Conservation (phyloP, 306 rosid species). For the Styphnolobium japonicum region DNA sequence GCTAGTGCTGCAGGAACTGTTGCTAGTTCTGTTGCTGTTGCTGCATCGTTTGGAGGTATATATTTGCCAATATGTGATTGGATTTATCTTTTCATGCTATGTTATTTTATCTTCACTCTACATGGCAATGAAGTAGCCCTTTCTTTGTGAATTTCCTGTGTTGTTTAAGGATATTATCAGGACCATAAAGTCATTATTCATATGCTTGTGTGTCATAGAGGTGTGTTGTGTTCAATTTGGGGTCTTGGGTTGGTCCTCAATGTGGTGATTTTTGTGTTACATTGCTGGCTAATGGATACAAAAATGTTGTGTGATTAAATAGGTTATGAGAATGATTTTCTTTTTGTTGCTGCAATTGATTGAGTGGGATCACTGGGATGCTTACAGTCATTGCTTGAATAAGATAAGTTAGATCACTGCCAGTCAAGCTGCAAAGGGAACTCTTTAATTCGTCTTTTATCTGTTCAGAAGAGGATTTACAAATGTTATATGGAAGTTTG, state of each 20-base stretch:
- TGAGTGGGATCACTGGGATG: slow-evolving; percentile 15
- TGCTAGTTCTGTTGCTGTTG: slow-evolving; percentile 94
- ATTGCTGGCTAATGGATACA: background rate
- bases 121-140: background rate
- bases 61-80: slow-evolving; percentile 23
- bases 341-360: slow-evolving; percentile 18
- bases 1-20: slow-evolving; percentile 97
- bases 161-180: slow-evolving; percentile 8
- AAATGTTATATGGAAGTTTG: background rate
- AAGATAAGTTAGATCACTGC: slow-evolving; percentile 9
- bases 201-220: background rate
- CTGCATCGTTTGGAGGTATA: slow-evolving; percentile 95
- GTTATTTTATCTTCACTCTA: background rate
- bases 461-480: slow-evolving; percentile 2
- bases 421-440: slow-evolving; percentile 11
- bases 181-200: background rate
- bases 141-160: slow-evolving; percentile 11
- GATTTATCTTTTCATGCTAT: slow-evolving; percentile 13
- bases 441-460: slow-evolving; percentile 5
- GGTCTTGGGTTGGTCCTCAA: background rate
- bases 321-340: background rate
- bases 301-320: background rate
- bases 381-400: slow-evolving; percentile 15
- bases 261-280: slow-evolving; percentile 12
- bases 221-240: background rate